Evolutionary conservation across 495 filamentous ascomycete genomes (phyloP).

Genomic region (Hypoxylon lenormandii): DNA sequence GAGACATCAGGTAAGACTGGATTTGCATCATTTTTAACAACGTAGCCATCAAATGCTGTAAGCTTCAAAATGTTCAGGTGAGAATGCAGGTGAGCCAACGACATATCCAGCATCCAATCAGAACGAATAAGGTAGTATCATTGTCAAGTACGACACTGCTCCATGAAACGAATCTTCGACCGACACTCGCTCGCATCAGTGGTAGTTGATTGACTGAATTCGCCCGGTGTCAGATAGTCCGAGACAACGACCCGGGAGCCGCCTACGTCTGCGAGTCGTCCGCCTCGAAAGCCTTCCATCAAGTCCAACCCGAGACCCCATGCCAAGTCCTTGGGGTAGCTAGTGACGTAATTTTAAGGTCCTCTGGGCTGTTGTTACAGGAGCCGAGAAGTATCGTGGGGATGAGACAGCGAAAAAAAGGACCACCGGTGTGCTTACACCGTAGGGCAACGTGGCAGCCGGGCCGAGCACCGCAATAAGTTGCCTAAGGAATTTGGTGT

Average conservation of each 20-base stretch:
- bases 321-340: not conserved
- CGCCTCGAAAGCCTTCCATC: not conserved
- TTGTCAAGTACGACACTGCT: not conserved
- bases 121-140: not conserved
- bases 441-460: conserved; percentile 1
- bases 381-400: no score
- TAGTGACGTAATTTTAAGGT: not conserved
- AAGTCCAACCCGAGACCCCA: not conserved
- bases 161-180: not conserved
- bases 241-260: not conserved
- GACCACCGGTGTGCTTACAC: not conserved
- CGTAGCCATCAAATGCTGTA: not conserved
- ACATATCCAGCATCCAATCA: not conserved
- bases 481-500: not conserved
- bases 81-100: not conserved
- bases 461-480: conserved; percentile 9
- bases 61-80: not conserved
- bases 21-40: not conserved
- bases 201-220: not conserved
- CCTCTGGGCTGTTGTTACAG: not conserved
- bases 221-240: not conserved
- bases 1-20: not conserved
- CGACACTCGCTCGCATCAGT: not conserved
- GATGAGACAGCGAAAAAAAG: no score
- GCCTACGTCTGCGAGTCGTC: not conserved